Conservation (phyloP, 495 filamentous ascomycete species). For the Neurospora sp. region DNA sequence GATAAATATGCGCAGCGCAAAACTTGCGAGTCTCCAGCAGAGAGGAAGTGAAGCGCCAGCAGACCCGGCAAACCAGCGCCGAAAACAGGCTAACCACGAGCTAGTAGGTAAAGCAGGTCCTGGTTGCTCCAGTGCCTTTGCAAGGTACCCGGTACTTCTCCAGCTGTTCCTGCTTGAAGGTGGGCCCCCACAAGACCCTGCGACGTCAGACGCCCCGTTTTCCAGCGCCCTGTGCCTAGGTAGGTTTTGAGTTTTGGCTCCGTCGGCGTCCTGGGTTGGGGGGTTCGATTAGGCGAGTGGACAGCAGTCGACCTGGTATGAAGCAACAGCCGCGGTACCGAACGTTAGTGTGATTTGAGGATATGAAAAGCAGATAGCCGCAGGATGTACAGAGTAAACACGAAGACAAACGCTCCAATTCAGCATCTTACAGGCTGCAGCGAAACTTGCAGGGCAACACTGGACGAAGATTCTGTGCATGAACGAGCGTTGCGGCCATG, state of each 20-base stretch:
- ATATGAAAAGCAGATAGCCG: neutral
- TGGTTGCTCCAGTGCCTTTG: neutral
- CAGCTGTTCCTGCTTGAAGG: neutral
- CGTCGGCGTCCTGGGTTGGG: neutral
- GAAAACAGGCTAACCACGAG: neutral
- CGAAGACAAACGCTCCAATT: neutral
- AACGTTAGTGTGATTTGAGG: neutral
- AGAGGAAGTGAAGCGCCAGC: neutral
- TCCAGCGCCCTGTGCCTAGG: neutral
- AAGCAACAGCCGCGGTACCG: neutral
- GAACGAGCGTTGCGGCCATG: constrained; percentile 14
- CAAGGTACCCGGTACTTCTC: neutral
- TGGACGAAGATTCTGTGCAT: constrained; percentile 22
- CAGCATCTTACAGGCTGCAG: neutral
- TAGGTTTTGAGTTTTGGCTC: neutral
- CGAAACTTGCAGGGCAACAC: constrained; percentile 2
- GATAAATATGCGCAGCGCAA: neutral
- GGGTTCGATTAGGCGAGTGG: neutral
- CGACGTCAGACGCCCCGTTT: neutral
- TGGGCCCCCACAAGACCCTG: neutral
- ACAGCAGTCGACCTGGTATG: neutral
- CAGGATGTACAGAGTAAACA: neutral
- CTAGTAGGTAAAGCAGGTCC: neutral
- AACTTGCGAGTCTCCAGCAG: neutral
- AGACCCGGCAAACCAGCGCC: neutral